Evolutionary conservation across 352 stramenopile species (phyloP).

Genomic region (Phytophthora quininea): DNA sequence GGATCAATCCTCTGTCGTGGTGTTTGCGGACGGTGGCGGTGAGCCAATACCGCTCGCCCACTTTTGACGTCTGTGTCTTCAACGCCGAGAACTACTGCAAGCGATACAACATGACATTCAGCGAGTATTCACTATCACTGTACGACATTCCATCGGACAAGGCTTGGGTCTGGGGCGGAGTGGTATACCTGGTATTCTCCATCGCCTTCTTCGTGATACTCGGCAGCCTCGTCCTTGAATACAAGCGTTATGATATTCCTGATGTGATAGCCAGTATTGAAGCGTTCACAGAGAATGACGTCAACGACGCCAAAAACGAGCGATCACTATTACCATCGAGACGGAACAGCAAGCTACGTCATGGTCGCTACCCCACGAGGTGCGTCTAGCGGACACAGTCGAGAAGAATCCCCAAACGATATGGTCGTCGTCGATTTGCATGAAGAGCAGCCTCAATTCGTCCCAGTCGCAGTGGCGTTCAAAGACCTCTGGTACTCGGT

Average conservation of each 20-base stretch:
- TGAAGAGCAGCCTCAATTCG: slow-evolving; percentile 4
- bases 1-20: slow-evolving; percentile 60
- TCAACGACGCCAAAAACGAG: background rate
- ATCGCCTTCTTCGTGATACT: slow-evolving; percentile 34
- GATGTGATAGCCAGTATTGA: slow-evolving; percentile 5
- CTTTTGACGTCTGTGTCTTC: slow-evolving; percentile 36
- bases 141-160: slow-evolving; percentile 39
- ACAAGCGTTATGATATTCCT: slow-evolving; percentile 33
- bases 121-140: slow-evolving; percentile 32
- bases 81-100: slow-evolving; percentile 32
- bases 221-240: slow-evolving; percentile 28
- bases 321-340: slow-evolving; percentile 3
- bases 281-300: slow-evolving; percentile 5
- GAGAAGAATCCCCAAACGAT: slow-evolving; percentile 1
- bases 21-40: slow-evolving; percentile 38
- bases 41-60: slow-evolving; percentile 38
- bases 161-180: slow-evolving; percentile 30
- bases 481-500: slow-evolving; percentile 23
- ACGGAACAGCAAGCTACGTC: slow-evolving; percentile 14
- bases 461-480: slow-evolving; percentile 36
- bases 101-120: slow-evolving; percentile 33
- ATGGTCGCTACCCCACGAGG: slow-evolving; percentile 20
- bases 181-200: slow-evolving; percentile 27
- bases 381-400: background rate
- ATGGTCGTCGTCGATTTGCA: slow-evolving; percentile 23